Evolutionary conservation across 768 basidiomycete species (phyloP), one percentile per base, ranked within the genome.

Genomic region (Rhizopogon roseolus): DNA sequence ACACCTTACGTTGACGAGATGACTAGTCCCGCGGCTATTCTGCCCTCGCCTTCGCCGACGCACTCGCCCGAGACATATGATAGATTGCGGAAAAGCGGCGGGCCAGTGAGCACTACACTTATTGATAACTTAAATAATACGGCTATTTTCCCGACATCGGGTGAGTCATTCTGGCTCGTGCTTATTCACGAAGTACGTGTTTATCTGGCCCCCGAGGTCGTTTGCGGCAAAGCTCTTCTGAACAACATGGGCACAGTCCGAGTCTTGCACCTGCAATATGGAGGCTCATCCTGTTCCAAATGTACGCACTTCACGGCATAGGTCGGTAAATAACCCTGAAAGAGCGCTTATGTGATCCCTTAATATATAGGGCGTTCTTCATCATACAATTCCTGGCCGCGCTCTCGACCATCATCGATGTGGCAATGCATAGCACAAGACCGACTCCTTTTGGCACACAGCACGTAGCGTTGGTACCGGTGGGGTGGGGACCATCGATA

Each of bases 371-470:
- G 57, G 59, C 62, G 57, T 79, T 82, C 66, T 71, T 76, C 14
- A 59, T 69, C 19, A 64, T 76, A 46, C 78, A 84, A 60, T 63
- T 76, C 27, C 71, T 85, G 22, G 71, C 77, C 8, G 73, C 74
- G 44, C 69, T 83, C 52, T 75, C 78, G 6, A 78, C 80, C 1
- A 58, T 84, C 28, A 64, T 84, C 38, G 82, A 85, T 61, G 70
- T 82, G 38, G 72, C 63, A 29, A 68, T 36, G 49, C 64, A 64
- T 42, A 68, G 66, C 1, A 48, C 65, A 22, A 57, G 59, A 11
- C 82, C 85, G 2, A 66, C 76, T 13, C 69, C 84, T 4, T 79
- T 88, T 58, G 85, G 84, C 27, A 80, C 84, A 28, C 85, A 88
- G 55, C 82, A 88, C 62, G 62, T 88, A 52, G 81, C 82, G 38